Evolutionary conservation across 2,329 filamentous ascomycete species (phyloP).

Genomic region (Pyricularia pennisetigena): DNA sequence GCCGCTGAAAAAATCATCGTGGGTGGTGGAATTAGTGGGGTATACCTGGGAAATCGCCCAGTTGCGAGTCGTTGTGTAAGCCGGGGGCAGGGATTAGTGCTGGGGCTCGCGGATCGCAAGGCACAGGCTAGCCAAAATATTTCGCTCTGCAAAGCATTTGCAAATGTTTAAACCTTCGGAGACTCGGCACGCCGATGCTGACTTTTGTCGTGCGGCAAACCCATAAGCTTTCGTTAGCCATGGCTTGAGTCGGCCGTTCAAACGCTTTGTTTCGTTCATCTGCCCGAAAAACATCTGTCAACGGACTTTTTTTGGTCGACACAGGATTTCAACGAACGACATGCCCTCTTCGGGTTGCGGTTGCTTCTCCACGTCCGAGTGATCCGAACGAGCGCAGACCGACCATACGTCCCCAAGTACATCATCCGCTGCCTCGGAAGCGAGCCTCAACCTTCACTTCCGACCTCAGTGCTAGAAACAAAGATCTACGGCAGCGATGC

Average conservation of each 20-base stretch:
- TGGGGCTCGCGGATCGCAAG: not conserved
- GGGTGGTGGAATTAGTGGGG: not conserved
- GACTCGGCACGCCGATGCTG: not conserved
- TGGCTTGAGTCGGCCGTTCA: not conserved
- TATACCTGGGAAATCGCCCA: not conserved
- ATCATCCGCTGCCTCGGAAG: not conserved
- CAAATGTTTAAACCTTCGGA: not conserved
- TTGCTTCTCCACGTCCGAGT: not conserved
- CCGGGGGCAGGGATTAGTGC: not conserved
- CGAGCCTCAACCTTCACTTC: not conserved
- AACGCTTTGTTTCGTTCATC: not conserved
- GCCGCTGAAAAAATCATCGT: not conserved
- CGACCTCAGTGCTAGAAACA: not conserved
- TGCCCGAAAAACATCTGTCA: not conserved
- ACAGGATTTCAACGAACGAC: not conserved
- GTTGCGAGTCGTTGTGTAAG: not conserved
- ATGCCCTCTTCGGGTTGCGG: not conserved
- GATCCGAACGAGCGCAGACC: not conserved
- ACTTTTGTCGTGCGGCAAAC: not conserved
- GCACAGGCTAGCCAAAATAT: not conserved
- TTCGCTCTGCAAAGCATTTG: not conserved
- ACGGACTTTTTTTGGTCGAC: not conserved
- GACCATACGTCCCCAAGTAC: not conserved
- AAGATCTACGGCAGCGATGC: conserved; percentile 29
- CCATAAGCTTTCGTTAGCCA: not conserved